Evolutionary conservation across 371 early-diverging fungal genomes (phyloP).

Genomic region (Coemansia sp.): DNA sequence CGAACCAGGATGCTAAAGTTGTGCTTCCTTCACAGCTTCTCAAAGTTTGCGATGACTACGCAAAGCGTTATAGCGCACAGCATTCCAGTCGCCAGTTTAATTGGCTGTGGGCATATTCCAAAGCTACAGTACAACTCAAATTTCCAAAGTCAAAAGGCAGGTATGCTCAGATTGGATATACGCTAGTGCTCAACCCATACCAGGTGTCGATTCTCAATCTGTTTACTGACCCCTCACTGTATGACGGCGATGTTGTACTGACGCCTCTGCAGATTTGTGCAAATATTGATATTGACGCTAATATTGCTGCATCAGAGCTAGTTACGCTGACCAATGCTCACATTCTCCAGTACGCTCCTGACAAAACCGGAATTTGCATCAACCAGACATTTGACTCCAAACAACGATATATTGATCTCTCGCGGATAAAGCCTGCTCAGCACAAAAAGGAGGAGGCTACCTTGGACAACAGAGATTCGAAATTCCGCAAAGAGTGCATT

Average conservation of each 20-base stretch:
- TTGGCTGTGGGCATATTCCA: constrained; percentile 28
- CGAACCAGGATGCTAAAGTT: neutral
- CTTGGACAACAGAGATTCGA: neutral
- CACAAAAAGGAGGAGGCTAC: neutral
- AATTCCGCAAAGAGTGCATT: neutral
- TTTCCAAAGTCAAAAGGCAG: constrained; percentile 23
- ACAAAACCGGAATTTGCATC: neutral
- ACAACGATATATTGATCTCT: constrained; percentile 6
- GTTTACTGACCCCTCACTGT: neutral
- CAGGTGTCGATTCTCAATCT: constrained; percentile 14
- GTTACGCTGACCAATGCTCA: neutral
- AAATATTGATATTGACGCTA: neutral
- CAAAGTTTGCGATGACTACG: constrained; percentile 1
- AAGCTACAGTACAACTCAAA: constrained; percentile 21
- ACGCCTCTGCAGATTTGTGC: neutral
- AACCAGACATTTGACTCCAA: constrained; percentile 10
- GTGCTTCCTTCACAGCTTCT: neutral
- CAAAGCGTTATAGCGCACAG: neutral
- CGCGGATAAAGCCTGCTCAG: neutral
- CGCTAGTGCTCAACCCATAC: constrained; percentile 18
- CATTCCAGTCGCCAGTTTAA: constrained; percentile 2
- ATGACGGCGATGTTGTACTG: neutral
- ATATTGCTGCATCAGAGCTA: neutral
- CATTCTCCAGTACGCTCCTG: neutral
- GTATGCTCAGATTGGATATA: constrained; percentile 19